Conservation (phyloP, 164 flowering plant genomes). For the Brasenia schreberi region DNA sequence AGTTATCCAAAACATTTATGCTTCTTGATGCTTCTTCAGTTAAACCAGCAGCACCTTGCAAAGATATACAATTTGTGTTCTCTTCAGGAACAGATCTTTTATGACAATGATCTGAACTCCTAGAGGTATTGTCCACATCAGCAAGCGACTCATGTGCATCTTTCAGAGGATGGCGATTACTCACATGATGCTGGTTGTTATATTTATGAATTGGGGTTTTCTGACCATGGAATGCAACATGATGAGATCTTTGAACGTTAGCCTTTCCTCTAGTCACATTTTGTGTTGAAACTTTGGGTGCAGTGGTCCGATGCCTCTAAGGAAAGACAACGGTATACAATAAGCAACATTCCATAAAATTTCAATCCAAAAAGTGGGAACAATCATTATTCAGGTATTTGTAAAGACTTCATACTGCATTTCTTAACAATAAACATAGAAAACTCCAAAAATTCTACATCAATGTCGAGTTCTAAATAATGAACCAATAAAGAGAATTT, state of each 20-base stretch:
- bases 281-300: conserved; percentile 44
- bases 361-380: too few relatives aligned
- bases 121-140: conserved; percentile 8
- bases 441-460: too few relatives aligned
- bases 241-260: conserved; percentile 17
- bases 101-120: conserved; percentile 17
- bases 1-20: not conserved
- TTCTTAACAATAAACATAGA: too few relatives aligned
- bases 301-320: conserved; percentile 57
- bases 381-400: too few relatives aligned
- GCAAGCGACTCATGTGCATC: conserved; percentile 8
- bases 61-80: conserved; percentile 2
- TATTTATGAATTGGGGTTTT: conserved; percentile 13
- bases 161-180: conserved; percentile 15
- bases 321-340: not conserved
- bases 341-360: too few relatives aligned
- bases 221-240: conserved; percentile 13
- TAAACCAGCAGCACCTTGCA: not conserved
- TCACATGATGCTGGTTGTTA: conserved; percentile 12
- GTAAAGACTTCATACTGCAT: too few relatives aligned
- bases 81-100: conserved; percentile 14
- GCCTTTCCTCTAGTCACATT: conserved; percentile 47
- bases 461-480: too few relatives aligned
- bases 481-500: too few relatives aligned
- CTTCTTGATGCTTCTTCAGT: not conserved